Base-by-base conservation (phyloP, 768 basidiomycete species). In the Lactarius deliciosus region DNA sequence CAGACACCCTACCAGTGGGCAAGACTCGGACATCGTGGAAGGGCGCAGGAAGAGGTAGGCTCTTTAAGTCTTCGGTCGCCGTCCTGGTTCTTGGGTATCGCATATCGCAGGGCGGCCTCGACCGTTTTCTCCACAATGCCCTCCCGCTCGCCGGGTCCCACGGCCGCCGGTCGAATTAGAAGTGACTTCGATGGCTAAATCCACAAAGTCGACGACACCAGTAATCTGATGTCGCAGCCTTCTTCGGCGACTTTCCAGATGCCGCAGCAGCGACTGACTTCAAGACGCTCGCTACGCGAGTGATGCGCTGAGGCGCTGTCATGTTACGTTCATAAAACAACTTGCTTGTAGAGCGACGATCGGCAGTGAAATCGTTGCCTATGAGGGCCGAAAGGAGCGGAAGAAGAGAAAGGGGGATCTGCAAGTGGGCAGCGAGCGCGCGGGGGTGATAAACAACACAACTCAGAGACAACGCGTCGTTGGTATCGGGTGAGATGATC, bases 171-270 rank as follows among this genome's bases (percentile, higher is more conserved):
- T 4, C 83, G 80, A 65, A 87, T 78, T 3, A 90, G 76, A 7
- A 92, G 79, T 1, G 83, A 76, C 60, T 83, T 83, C 82, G 22
- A 91, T 86, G 0, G 88, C 84, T 58, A 82, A 80, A 66, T 87
- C 86, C 64, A 92, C 91, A 68, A 92, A 84, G 73, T 91, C 88
- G 83, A 91, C 88, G 57, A 90, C 90, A 69, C 85, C 86, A 34
- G 81, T 84, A 16, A 90, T 80, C 73, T 80, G 82, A 65, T 86
- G 80, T 72, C 82, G 86, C 64, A n/a, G 81, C 84, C 61, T 74
- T 78, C 43, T 81, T 83, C 58, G 78, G 60, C 41, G 63, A 32
- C 3, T 68, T 47, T 28, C 66, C 63, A n/a, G 81, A 73, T 22
- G 80, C 77, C 15, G 83, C 79, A 32, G 83, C 80, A 16, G 89